phyloP scores from a whole-genome alignment of 441 rosid species.

The Lagerstroemia fauriei region DNA sequence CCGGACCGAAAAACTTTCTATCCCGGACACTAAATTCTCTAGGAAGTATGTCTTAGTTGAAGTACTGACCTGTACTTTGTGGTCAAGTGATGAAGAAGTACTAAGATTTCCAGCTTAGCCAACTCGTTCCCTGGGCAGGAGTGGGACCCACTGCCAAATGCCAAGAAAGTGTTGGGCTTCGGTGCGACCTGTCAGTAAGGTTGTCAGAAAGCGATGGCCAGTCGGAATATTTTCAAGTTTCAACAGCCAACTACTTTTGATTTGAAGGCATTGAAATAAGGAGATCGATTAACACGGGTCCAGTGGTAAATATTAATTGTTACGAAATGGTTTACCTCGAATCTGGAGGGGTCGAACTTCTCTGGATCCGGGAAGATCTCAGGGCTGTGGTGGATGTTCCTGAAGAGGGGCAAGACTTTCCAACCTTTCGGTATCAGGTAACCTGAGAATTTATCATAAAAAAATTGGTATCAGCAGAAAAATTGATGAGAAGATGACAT shows the following conservation, averaged over 20 bases:
- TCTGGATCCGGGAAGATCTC: conserved; percentile 74
- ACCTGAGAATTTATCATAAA: conserved; percentile 42
- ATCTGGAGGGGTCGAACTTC: conserved; percentile 93
- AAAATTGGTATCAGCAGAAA: not conserved
- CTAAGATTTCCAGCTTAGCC: conserved; percentile 81
- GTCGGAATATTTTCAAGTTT: not conserved
- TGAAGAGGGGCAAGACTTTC: conserved; percentile 92
- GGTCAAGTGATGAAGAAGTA: conserved; percentile 83
- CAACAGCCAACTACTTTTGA: not conserved
- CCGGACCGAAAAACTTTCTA: no score
- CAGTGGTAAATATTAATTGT: not conserved
- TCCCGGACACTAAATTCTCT: not conserved
- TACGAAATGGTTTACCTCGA: conserved; percentile 52
- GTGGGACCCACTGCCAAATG: conserved; percentile 89
- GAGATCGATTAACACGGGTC: not conserved
- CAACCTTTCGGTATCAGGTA: conserved; percentile 93
- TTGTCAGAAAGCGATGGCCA: not conserved
- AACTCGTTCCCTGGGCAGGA: conserved; percentile 93
- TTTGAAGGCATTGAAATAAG: not conserved
- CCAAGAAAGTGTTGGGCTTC: conserved; percentile 86
- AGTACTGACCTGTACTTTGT: conserved; percentile 85
- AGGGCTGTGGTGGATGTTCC: conserved; percentile 88
- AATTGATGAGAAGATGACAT: not conserved
- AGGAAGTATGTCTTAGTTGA: not conserved
- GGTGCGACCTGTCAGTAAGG: conserved; percentile 57